Evolutionary conservation across 164 flowering plant species (phyloP).

Genomic region (Magnolia sinica): DNA sequence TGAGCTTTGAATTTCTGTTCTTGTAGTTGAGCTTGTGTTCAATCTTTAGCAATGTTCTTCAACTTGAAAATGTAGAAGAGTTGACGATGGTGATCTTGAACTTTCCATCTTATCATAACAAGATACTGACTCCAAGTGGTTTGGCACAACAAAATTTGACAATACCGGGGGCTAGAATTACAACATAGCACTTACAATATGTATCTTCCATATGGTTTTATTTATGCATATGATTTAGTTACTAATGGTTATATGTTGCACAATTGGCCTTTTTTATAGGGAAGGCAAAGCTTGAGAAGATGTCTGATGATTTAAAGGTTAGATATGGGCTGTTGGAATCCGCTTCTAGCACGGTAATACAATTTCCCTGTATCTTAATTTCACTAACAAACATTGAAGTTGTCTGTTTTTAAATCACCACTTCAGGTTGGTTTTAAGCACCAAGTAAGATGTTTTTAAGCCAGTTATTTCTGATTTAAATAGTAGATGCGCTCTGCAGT

Average conservation of each 20-base stretch:
- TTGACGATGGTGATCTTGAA: no score
- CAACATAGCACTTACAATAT: no score
- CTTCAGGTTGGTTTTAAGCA: not conserved
- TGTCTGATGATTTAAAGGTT: conserved; percentile 55
- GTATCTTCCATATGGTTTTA: conserved; percentile 6
- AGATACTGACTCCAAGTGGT: no score
- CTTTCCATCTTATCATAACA: no score
- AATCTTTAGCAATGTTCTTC: no score
- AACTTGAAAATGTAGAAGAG: no score
- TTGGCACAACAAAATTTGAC: no score
- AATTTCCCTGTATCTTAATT: not conserved
- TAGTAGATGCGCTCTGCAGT: conserved; percentile 38
- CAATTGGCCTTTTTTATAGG: conserved; percentile 36
- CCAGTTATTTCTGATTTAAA: conserved; percentile 1
- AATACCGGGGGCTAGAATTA: no score
- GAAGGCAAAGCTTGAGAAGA: conserved; percentile 61
- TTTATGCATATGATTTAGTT: not conserved
- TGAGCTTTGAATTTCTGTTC: no score
- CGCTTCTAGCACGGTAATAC: conserved; percentile 49
- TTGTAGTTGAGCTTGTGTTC: no score
- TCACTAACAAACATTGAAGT: not conserved
- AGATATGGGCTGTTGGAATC: conserved; percentile 75
- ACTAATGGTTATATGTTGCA: conserved; percentile 8
- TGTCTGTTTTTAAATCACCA: not conserved
- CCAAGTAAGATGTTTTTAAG: not conserved